phyloP scores from a whole-genome alignment of 2,329 filamentous ascomycete species.

The Hypoxylon sp. region DNA sequence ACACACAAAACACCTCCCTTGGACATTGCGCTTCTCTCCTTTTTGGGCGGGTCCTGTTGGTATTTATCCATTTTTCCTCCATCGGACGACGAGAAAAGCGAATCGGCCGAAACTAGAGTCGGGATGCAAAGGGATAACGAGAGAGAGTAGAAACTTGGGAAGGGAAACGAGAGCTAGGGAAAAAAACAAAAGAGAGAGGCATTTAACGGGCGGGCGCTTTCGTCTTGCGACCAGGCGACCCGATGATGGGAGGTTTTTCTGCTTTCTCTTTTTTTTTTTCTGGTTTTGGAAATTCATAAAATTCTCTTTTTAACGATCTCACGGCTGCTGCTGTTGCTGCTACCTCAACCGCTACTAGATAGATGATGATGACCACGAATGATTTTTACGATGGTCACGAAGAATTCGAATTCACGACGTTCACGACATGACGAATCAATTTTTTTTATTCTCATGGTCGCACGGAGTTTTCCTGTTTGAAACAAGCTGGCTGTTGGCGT shows the following conservation, averaged over 20 bases:
- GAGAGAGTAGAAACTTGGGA: slow-evolving; percentile 28
- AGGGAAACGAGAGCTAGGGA: slow-evolving; percentile 19
- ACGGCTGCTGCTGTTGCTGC: slow-evolving; percentile 28
- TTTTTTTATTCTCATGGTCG: slow-evolving; percentile 27
- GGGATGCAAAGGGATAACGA: slow-evolving; percentile 20
- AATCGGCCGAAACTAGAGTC: slow-evolving; percentile 37
- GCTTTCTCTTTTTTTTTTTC: slow-evolving; percentile 30
- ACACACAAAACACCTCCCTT: background rate
- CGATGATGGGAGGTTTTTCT: slow-evolving; percentile 27
- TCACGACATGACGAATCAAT: slow-evolving; percentile 38
- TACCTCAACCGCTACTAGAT: slow-evolving; percentile 26
- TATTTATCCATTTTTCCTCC: slow-evolving; percentile 22
- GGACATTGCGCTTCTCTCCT: slow-evolving; percentile 1
- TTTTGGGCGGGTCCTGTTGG: slow-evolving; percentile 21
- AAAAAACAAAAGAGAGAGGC: slow-evolving; percentile 30
- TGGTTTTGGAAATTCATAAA: slow-evolving; percentile 41
- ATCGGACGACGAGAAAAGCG: slow-evolving; percentile 24
- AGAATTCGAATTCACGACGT: slow-evolving; percentile 44
- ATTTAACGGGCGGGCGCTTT: slow-evolving; percentile 32
- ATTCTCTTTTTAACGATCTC: slow-evolving; percentile 47
- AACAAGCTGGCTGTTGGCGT: slow-evolving; percentile 2
- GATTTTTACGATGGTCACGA: slow-evolving; percentile 50
- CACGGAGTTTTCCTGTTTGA: slow-evolving; percentile 16
- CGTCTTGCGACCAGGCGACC: slow-evolving; percentile 18
- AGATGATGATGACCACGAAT: slow-evolving; percentile 51